Evolutionary conservation across 441 rosid genomes (phyloP).

Genomic region (Euphorbia schlechtendalii): DNA sequence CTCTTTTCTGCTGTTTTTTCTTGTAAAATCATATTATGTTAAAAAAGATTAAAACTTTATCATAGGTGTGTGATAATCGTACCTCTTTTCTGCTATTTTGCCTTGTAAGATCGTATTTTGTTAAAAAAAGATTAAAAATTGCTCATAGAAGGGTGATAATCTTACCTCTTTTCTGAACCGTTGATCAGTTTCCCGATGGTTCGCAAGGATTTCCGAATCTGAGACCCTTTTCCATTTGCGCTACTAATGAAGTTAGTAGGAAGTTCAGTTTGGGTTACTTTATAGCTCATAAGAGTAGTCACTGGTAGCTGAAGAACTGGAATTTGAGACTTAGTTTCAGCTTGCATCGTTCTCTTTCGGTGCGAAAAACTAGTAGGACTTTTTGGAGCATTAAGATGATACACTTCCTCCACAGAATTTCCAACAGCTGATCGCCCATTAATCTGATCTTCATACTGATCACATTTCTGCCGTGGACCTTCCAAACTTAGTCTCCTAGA

Average conservation of each 20-base stretch:
- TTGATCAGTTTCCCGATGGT: conserved; percentile 78
- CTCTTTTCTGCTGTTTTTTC: too few relatives aligned
- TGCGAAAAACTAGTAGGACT: conserved; percentile 54
- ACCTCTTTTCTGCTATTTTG: too few relatives aligned
- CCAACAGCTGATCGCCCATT: conserved; percentile 24
- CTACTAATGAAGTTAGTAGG: conserved; percentile 16
- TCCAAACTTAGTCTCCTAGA: conserved; percentile 61
- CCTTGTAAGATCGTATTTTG: too few relatives aligned
- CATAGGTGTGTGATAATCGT: too few relatives aligned
- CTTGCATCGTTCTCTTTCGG: conserved; percentile 32
- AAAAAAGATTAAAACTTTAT: too few relatives aligned
- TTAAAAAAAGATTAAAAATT: neutral
- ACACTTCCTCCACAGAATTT: conserved; percentile 25
- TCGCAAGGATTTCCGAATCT: conserved; percentile 72
- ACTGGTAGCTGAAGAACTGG: conserved; percentile 44
- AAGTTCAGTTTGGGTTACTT: conserved; percentile 26
- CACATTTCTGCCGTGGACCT: conserved; percentile 38
- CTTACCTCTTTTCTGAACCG: conserved; percentile 83
- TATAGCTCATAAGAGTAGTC: conserved; percentile 55
- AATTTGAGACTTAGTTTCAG: conserved; percentile 37
- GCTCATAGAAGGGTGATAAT: neutral
- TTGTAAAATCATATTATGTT: too few relatives aligned
- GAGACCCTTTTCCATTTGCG: conserved; percentile 57
- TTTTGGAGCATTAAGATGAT: conserved; percentile 32
- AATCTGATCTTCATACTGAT: conserved; percentile 28